phyloP scores from a whole-genome alignment of 805 yeast species.

The Maudiozyma serrabonitensis region DNA sequence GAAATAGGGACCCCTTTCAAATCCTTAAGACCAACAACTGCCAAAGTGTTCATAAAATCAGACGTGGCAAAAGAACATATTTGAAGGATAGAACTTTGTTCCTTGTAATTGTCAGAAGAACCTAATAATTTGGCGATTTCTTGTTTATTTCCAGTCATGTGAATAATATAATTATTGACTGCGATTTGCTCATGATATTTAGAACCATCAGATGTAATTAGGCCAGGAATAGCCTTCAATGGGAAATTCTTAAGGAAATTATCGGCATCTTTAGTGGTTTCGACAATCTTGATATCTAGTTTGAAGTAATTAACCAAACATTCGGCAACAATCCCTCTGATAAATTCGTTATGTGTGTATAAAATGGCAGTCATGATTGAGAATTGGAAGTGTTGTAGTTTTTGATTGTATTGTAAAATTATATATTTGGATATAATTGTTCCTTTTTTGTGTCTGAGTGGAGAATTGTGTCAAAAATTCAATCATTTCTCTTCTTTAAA shows the following conservation, averaged over 20 bases:
- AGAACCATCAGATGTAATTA: slow-evolving; percentile 62
- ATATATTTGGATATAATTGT: no score
- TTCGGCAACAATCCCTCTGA: slow-evolving; percentile 26
- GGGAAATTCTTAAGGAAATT: slow-evolving; percentile 46
- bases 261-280: slow-evolving; percentile 19
- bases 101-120: slow-evolving; percentile 20
- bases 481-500: no score
- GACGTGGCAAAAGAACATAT: slow-evolving; percentile 70
- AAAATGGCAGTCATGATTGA: slow-evolving; percentile 39
- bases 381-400: no score
- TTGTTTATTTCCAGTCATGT: slow-evolving; percentile 29
- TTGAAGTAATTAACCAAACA: slow-evolving; percentile 49
- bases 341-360: slow-evolving; percentile 34
- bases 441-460: no score
- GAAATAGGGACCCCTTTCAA: slow-evolving; percentile 61
- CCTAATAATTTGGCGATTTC: slow-evolving; percentile 45
- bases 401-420: no score
- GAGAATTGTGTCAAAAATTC: no score
- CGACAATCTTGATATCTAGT: slow-evolving; percentile 46
- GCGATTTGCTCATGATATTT: slow-evolving; percentile 63
- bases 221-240: slow-evolving; percentile 53
- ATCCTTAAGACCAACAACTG: slow-evolving; percentile 42
- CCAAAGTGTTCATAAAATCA: slow-evolving; percentile 46
- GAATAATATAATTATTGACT: slow-evolving; percentile 39
- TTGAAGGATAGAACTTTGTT: slow-evolving; percentile 44